These are phyloP conservation scores for Ceratobasidium sp. DNA, from an alignment of 1,284 basidiomycete genomes.

Conservation along the genomic window DNA sequence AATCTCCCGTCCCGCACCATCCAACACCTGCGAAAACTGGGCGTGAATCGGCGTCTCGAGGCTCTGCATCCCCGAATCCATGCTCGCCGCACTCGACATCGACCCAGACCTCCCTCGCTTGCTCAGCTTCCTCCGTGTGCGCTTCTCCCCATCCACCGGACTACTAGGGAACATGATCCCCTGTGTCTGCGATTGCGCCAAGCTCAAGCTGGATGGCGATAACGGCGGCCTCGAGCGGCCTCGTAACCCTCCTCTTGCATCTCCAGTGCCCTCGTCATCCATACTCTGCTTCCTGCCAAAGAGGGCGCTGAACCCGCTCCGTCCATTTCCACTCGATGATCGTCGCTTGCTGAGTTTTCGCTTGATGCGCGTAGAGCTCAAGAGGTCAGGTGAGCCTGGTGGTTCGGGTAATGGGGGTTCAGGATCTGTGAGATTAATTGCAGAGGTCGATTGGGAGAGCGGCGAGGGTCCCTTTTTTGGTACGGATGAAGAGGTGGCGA, in stretches of 20 bases:
- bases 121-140: constrained; percentile 18
- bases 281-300: constrained; percentile 30
- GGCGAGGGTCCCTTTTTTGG: constrained; percentile 35
- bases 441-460: constrained; percentile 34
- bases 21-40: constrained; percentile 17
- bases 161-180: constrained; percentile 27
- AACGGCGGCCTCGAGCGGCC: constrained; percentile 29
- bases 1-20: constrained; percentile 9
- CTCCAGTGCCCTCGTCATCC: constrained; percentile 8
- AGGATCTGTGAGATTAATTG: constrained; percentile 35
- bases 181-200: constrained; percentile 25
- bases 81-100: constrained; percentile 28
- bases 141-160: constrained; percentile 12
- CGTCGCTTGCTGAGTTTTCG: constrained; percentile 37
- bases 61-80: constrained; percentile 26
- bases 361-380: constrained; percentile 9
- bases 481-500: constrained; percentile 7
- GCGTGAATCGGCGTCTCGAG: constrained; percentile 36
- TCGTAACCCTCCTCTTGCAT: constrained; percentile 5
- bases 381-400: constrained; percentile 34
- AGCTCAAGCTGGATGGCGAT: constrained; percentile 23
- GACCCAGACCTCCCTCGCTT: constrained; percentile 26
- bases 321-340: constrained; percentile 17
- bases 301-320: constrained; percentile 11
- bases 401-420: constrained; percentile 39